Evolutionary conservation across 108 stramenopile genomes (phyloP).

Genomic region (Cyclotella choctawhatcheeana): DNA sequence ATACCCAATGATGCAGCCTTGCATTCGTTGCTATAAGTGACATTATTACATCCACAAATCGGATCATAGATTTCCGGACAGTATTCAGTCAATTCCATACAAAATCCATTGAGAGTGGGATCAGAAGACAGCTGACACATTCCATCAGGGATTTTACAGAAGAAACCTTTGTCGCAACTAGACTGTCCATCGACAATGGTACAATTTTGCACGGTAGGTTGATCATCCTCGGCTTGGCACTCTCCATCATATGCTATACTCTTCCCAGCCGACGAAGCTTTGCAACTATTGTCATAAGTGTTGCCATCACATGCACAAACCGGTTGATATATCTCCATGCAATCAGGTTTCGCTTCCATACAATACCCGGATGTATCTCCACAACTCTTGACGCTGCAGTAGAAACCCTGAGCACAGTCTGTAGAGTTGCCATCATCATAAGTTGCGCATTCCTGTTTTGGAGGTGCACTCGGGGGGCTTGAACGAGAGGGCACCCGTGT

Average conservation of each 20-base stretch:
- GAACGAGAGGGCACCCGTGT: not conserved
- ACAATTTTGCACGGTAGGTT: not conserved
- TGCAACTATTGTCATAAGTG: not conserved
- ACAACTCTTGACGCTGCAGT: not conserved
- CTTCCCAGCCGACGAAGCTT: not conserved
- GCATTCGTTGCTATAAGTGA: slow-evolving; percentile 4
- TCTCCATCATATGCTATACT: not conserved
- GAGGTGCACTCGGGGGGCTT: not conserved
- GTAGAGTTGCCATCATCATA: not conserved
- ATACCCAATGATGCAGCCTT: not conserved
- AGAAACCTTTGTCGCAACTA: not conserved
- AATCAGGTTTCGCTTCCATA: not conserved
- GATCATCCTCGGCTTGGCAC: not conserved
- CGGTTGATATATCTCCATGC: not conserved
- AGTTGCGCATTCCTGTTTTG: not conserved
- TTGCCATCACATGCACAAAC: not conserved
- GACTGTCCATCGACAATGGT: not conserved
- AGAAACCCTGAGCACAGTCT: not conserved
- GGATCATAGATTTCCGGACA: not conserved
- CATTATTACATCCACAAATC: slow-evolving; percentile 1
- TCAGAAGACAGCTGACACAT: not conserved
- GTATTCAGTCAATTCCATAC: not conserved
- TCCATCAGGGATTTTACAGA: not conserved
- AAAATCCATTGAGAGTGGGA: not conserved
- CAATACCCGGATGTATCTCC: not conserved